A percentile compares a stretch with the other conserved stretches of the same genome.
Evolutionary conservation across 2,329 filamentous ascomycete genomes (phyloP).

Genomic region (Penicillium vulpinum): DNA sequence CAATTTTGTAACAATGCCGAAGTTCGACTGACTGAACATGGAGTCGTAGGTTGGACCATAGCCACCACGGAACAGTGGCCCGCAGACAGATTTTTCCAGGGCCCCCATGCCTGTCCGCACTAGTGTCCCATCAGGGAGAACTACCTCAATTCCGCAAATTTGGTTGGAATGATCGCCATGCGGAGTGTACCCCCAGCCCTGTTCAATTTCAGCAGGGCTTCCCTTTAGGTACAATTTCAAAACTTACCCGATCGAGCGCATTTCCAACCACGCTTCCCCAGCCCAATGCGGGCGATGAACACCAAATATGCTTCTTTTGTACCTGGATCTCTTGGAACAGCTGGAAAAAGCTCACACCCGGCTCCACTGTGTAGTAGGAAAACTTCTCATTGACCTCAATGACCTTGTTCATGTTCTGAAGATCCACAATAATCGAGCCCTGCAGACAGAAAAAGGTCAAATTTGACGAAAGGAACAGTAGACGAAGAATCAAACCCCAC

Average conservation of each 20-base stretch:
- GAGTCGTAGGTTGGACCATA: not conserved
- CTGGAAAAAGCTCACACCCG: slow-evolving; percentile 50
- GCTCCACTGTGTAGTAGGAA: slow-evolving; percentile 36
- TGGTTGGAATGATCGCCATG: slow-evolving; percentile 14
- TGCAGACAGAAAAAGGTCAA: not conserved
- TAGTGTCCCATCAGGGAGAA: slow-evolving; percentile 10
- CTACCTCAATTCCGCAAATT: slow-evolving; percentile 15
- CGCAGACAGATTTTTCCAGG: not conserved
- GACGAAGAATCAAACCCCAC: not conserved
- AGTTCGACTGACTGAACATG: slow-evolving; percentile 19
- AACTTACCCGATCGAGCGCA: slow-evolving; percentile 1
- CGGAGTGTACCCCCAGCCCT: slow-evolving; percentile 2
- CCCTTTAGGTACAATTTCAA: not conserved
- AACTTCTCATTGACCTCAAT: slow-evolving; percentile 36
- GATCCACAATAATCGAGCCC: not conserved
- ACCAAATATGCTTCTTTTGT: slow-evolving; percentile 15
- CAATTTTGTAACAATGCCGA: slow-evolving; percentile 21
- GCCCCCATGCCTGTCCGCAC: slow-evolving; percentile 14
- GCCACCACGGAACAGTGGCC: not conserved
- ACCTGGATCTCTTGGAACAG: slow-evolving; percentile 46
- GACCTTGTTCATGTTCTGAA: slow-evolving; percentile 24
- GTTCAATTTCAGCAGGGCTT: not conserved
- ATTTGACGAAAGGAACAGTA: not conserved
- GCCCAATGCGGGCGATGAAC: slow-evolving; percentile 9
- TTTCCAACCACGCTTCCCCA: slow-evolving; percentile 5